Evolutionary conservation across 139 green algal genomes (phyloP).

Genomic region (Pseudopediastrum boryanum): DNA sequence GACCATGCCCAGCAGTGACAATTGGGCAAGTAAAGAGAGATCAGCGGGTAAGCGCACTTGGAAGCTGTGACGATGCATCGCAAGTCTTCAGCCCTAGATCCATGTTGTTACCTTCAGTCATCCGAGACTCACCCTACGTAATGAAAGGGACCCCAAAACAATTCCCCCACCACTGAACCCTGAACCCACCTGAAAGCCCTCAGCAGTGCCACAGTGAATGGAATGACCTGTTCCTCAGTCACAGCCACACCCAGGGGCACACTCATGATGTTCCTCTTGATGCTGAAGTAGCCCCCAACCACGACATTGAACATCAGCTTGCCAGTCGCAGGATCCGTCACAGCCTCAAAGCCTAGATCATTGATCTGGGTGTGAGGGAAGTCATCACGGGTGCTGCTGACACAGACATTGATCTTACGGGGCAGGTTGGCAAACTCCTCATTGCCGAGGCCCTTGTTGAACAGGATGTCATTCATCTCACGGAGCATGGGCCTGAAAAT

Average conservation of each 20-base stretch:
- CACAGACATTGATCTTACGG: slow-evolving; percentile 96
- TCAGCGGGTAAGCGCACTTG: too few relatives aligned
- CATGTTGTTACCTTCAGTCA: too few relatives aligned
- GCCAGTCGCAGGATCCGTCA: slow-evolving; percentile 69
- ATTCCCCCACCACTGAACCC: not conserved
- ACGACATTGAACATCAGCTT: slow-evolving; percentile 67
- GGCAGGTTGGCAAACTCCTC: slow-evolving; percentile 92
- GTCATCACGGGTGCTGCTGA: slow-evolving; percentile 87
- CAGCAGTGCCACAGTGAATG: slow-evolving; percentile 80
- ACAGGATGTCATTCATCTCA: slow-evolving; percentile 72
- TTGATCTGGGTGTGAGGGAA: slow-evolving; percentile 99
- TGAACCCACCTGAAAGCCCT: slow-evolving; percentile 69
- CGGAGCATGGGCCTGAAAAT: slow-evolving; percentile 24
- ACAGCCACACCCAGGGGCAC: slow-evolving; percentile 89
- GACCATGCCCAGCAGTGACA: too few relatives aligned
- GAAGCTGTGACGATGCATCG: too few relatives aligned
- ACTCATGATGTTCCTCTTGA: slow-evolving; percentile 90
- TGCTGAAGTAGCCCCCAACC: slow-evolving; percentile 95
- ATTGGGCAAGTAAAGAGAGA: too few relatives aligned
- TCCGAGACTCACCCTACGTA: too few relatives aligned
- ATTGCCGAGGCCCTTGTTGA: slow-evolving; percentile 72
- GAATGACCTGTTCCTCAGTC: slow-evolving; percentile 71
- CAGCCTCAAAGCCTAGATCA: slow-evolving; percentile 93
- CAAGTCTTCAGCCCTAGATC: too few relatives aligned
- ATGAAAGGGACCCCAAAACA: too few relatives aligned